phyloP scores from a whole-genome alignment of 2,329 filamentous ascomycete species.

The Colletotrichum theobromicola region DNA sequence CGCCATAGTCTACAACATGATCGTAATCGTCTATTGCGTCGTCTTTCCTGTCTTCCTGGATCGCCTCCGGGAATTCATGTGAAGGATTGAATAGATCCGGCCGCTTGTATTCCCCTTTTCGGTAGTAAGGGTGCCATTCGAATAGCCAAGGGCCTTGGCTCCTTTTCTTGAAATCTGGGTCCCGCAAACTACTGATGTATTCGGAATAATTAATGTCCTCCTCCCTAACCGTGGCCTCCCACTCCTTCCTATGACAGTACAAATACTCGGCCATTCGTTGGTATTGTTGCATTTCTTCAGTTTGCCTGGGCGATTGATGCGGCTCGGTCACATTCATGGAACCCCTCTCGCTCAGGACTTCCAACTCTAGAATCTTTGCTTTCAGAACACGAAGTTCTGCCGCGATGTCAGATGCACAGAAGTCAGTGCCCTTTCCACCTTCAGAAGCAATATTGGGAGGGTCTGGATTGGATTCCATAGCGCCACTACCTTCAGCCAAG shows the following conservation, averaged over 20 bases:
- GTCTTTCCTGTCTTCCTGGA: background rate
- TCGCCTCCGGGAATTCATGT: fast-evolving
- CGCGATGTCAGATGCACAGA: background rate
- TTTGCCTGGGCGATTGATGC: background rate
- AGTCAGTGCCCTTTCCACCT: too few species aligned
- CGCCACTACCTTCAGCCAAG: too few species aligned
- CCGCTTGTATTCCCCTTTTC: background rate
- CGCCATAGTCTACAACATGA: background rate
- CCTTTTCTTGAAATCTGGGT: too few species aligned
- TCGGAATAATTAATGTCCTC: too few species aligned
- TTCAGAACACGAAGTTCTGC: background rate
- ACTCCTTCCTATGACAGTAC: background rate
- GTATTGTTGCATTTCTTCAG: background rate
- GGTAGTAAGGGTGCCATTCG: too few species aligned
- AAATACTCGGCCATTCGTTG: background rate
- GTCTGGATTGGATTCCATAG: too few species aligned
- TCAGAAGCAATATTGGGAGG: too few species aligned
- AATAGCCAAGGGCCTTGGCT: too few species aligned
- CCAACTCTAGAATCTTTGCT: background rate
- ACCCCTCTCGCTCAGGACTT: background rate
- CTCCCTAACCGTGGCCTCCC: background rate
- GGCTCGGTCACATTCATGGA: background rate
- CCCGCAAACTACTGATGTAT: too few species aligned
- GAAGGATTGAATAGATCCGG: background rate
- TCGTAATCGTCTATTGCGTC: background rate